Evolutionary conservation across 73 alveolate genomes (phyloP).

Genomic region (Tetrahymena thermophila): DNA sequence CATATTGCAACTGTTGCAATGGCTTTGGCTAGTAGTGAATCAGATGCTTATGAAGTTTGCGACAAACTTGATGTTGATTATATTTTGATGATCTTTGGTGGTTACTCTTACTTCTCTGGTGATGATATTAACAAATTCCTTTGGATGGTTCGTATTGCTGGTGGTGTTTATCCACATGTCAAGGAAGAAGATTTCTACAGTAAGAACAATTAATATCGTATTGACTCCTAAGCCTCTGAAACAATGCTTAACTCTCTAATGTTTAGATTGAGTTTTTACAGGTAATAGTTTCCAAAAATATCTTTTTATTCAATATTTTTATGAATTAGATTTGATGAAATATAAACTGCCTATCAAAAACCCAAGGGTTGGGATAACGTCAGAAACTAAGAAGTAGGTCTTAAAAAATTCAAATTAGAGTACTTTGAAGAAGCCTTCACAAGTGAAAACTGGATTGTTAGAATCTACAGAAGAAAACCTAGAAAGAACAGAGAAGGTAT

Average conservation of each 20-base stretch:
- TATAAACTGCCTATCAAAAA: constrained; percentile 50
- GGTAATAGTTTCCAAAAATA: neutral
- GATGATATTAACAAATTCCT: constrained; percentile 84
- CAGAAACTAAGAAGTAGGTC: constrained; percentile 75
- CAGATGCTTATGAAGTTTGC: constrained; percentile 70
- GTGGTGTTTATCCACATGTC: constrained; percentile 78
- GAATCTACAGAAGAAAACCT: constrained; percentile 55
- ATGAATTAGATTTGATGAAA: constrained; percentile 63
- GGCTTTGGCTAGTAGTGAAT: constrained; percentile 81
- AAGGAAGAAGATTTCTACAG: constrained; percentile 72
- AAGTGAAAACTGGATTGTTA: constrained; percentile 80
- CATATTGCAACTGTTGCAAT: constrained; percentile 91
- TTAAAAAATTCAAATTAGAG: constrained; percentile 67
- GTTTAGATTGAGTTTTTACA: constrained; percentile 74
- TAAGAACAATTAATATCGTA: constrained; percentile 58
- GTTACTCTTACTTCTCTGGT: constrained; percentile 69
- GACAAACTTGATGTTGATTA: constrained; percentile 78
- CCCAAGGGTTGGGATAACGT: constrained; percentile 77
- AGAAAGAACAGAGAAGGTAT: constrained; percentile 43
- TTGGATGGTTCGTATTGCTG: constrained; percentile 91
- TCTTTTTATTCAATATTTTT: neutral
- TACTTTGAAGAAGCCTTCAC: constrained; percentile 84
- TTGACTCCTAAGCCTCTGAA: constrained; percentile 69
- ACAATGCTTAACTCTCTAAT: constrained; percentile 76
- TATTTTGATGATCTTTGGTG: constrained; percentile 78